These are phyloP conservation scores for Ceratorhiza oryzae-sativae DNA, from an alignment of 1,284 basidiomycete species.

Conservation along the genomic window DNA sequence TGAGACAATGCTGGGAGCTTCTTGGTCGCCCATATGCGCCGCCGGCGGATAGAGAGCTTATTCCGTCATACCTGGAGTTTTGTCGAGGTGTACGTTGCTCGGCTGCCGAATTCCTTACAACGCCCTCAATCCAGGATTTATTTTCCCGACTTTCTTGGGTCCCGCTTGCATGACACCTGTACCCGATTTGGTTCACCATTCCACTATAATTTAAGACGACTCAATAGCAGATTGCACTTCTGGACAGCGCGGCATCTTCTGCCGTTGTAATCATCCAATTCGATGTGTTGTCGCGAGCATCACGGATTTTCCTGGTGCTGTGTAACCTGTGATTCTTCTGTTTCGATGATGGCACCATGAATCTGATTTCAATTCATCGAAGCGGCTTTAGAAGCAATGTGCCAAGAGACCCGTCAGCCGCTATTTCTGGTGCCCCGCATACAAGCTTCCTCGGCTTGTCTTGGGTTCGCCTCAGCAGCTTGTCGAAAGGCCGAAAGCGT, in stretches of 20 bases:
- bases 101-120: constrained; percentile 2
- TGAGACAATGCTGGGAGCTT: constrained; percentile 31
- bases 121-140: constrained; percentile 17
- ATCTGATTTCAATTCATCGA: not conserved
- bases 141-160: constrained; percentile 21
- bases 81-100: constrained; percentile 3
- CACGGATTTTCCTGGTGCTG: not conserved
- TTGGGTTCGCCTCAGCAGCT: not conserved
- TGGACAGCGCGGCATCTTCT: not conserved
- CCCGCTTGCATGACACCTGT: not conserved
- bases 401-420: constrained; percentile 5
- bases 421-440: constrained; percentile 33
- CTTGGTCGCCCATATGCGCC: constrained; percentile 2
- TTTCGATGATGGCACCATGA: not conserved
- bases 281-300: not conserved
- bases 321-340: not conserved
- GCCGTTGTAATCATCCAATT: constrained; percentile 6
- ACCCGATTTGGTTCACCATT: too few species aligned
- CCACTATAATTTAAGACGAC: not conserved
- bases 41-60: constrained; percentile 9
- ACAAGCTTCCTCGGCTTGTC: not conserved
- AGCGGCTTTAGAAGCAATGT: not conserved
- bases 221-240: not conserved
- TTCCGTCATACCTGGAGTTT: constrained; percentile 34
- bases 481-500: not conserved